Conservation (phyloP, 1,284 basidiomycete species). For the Crepidotus sp. region DNA sequence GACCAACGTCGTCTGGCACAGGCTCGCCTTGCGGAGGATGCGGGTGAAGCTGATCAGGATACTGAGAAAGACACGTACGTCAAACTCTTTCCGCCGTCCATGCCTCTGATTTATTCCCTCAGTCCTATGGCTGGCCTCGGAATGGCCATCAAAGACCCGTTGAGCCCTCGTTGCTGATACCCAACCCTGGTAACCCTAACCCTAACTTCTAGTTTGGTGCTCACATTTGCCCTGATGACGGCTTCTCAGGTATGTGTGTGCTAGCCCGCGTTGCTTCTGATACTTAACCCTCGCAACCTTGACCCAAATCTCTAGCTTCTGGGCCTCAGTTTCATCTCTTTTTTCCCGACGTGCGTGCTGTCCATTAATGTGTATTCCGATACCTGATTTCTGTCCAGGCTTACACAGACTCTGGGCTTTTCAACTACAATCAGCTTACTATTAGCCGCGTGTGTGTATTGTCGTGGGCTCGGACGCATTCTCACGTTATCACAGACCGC, state of each 20-base stretch:
- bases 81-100: not conserved
- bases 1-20: constrained; percentile 35
- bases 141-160: constrained; percentile 14
- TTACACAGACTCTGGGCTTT: constrained; percentile 17
- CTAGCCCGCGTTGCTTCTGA: too few relatives aligned
- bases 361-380: not conserved
- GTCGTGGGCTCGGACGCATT: not conserved
- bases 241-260: constrained; percentile 1
- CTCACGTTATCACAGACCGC: constrained; percentile 21
- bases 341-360: not conserved
- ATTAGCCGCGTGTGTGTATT: constrained; percentile 41
- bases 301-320: not conserved
- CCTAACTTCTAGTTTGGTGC: too few relatives aligned
- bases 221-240: constrained; percentile 14
- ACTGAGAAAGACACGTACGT: constrained; percentile 21
- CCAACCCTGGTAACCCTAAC: too few relatives aligned
- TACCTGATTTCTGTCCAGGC: not conserved
- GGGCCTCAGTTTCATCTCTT: constrained; percentile 12
- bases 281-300: too few relatives aligned
- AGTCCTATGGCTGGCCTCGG: constrained; percentile 12
- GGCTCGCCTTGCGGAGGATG: constrained; percentile 36
- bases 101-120: not conserved
- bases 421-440: constrained; percentile 17
- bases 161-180: too few relatives aligned
- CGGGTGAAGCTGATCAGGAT: constrained; percentile 30